Evolutionary conservation across 208 protist genomes (phyloP), one percentile per base, ranked within the genome.

Genomic region (Trypanosoma melophagium): DNA sequence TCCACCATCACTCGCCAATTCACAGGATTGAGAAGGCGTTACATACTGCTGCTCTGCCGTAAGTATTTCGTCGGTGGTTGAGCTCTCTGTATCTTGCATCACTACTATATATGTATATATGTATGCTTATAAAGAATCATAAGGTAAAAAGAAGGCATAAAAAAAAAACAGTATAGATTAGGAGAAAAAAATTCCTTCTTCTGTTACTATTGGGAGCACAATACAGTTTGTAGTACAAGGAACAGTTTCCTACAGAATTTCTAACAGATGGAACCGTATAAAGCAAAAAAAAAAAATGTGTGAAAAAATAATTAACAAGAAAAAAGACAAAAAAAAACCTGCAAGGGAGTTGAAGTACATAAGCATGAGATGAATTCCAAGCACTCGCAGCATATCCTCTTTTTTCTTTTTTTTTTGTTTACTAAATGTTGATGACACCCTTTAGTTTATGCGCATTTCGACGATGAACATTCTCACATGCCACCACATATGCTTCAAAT

Each of bases 381-480:
- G 5, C 28, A 1, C 1, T 35, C 5, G 28, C 28, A 35, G 1
- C 28, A 5, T 35, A 35, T 35, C 28, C 28, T 5, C 5, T 35
- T 1, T 56, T 4, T 35, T 28, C 21, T 25, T 53, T 14, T 22
- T 24, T 65, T 40, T 25, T n/a, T 7, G 31, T 44, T 41, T 12
- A 0, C 79, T 63, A 95, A 3, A 96, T 60, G 59, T 90, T 92
- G 54, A 90, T 65, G 14, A 80, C 67, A 13, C 91, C 88, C 2
- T 79, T 76, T 17, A 96, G 68, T 67, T 98, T 98, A 69, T 98
- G 95, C 0, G 80, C 79, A 72, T 98, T 98, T 54, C 92, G 82
- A 31, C 81, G 79, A 70, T 98, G 94, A 8, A 97, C 89, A 0
- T 70, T 69, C 67, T 94, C 87, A 61, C 93, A 94, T 14, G 80